phyloP scores from a whole-genome alignment of 495 filamentous ascomycete species.

The Aspergillus sclerotioniger region DNA sequence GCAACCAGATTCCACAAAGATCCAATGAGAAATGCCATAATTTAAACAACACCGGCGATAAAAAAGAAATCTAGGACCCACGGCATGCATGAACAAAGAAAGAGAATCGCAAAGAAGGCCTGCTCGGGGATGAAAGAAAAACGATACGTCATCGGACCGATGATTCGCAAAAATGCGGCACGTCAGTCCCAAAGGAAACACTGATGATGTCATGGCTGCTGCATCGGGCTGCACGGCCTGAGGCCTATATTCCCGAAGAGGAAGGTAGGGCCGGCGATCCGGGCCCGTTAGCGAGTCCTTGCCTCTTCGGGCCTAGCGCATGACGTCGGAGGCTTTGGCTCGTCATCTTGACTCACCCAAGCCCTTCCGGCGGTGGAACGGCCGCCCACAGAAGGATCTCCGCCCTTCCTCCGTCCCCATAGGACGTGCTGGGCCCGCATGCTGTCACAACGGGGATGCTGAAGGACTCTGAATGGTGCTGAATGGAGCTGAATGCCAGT shows the following conservation, averaged over 20 bases:
- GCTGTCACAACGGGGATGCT: conserved; percentile 2
- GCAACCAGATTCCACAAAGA: conserved; percentile 15
- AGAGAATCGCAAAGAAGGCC: conserved; percentile 1
- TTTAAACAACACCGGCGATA: background rate
- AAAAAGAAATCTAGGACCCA: conserved; percentile 17
- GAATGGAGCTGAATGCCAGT: background rate
- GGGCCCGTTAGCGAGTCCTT: conserved; percentile 19
- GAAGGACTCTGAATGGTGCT: background rate
- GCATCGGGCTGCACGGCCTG: conserved; percentile 15
- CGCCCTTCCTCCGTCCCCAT: background rate
- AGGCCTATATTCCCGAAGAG: conserved; percentile 10
- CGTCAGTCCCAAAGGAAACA: conserved; percentile 7
- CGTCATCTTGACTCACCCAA: conserved; percentile 22
- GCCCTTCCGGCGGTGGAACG: background rate
- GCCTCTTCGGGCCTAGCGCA: conserved; percentile 16
- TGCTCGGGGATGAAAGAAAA: background rate
- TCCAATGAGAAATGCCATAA: background rate
- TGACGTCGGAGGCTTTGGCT: conserved; percentile 27
- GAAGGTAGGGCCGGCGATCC: conserved; percentile 19
- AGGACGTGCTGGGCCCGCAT: conserved; percentile 6
- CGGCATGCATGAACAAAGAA: conserved; percentile 13
- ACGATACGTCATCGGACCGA: conserved; percentile 18
- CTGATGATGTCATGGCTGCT: conserved; percentile 23
- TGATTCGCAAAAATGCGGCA: conserved; percentile 6
- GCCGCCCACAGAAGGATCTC: background rate